A percentile compares a stretch with the other conserved stretches of the same genome.
phyloP scores from a whole-genome alignment of 805 yeast genomes.

The Wickerhamiella spandovensis region DNA sequence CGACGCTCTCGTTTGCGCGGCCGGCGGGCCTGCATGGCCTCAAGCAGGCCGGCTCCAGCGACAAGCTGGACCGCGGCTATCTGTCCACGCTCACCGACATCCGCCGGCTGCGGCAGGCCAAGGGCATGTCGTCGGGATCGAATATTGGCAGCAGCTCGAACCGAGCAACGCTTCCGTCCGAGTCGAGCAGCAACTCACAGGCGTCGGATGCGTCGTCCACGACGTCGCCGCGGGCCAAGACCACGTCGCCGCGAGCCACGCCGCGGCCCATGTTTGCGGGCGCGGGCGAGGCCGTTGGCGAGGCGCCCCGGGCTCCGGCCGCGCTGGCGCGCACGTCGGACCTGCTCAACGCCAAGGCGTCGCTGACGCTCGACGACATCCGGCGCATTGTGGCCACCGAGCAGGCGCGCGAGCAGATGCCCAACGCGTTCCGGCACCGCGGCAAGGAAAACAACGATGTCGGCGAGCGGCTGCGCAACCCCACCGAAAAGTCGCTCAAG shows the following conservation, averaged over 20 bases:
- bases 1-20: slow-evolving; percentile 5
- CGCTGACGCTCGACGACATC: slow-evolving; percentile 86
- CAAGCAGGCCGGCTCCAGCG: slow-evolving; percentile 2
- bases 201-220: not conserved
- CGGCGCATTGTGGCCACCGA: slow-evolving; percentile 95
- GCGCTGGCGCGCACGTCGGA: slow-evolving; percentile 51
- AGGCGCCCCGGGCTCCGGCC: slow-evolving; percentile 1
- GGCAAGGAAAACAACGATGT: not conserved
- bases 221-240: not conserved
- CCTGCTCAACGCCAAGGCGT: slow-evolving; percentile 64
- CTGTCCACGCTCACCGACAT: slow-evolving; percentile 5
- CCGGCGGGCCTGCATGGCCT: not conserved
- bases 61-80: slow-evolving; percentile 2
- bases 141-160: not conserved
- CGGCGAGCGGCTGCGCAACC: slow-evolving; percentile 3
- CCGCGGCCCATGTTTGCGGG: not conserved
- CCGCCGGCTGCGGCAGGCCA: slow-evolving; percentile 1
- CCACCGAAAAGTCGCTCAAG: not conserved
- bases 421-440: slow-evolving; percentile 77
- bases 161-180: not conserved
- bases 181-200: not conserved
- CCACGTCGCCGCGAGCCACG: not conserved
- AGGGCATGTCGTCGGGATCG: not conserved
- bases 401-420: slow-evolving; percentile 85
- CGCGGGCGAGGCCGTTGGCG: not conserved